Conservation (phyloP, 768 basidiomycete genomes). For the Boletus rex-veris region DNA sequence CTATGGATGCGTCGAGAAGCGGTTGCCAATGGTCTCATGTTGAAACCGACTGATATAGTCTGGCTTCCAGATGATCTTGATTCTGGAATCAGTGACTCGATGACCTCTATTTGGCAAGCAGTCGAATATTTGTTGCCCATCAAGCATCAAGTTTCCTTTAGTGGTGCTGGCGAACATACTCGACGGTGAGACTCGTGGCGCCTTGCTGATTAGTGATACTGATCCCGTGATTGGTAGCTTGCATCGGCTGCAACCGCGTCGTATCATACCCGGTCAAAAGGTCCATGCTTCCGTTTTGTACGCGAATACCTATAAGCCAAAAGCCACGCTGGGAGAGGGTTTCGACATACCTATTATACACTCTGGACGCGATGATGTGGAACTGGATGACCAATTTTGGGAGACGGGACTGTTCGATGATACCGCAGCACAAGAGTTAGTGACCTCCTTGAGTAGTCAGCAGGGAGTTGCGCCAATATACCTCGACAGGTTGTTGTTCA, state of each 20-base stretch:
- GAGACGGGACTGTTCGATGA: constrained; percentile 21
- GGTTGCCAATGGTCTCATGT: background rate
- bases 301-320: constrained; percentile 20
- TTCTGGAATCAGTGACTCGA: background rate
- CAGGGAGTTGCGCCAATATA: constrained; percentile 9
- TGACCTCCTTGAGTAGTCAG: constrained; percentile 7
- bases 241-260: constrained; percentile 19
- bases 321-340: constrained; percentile 18
- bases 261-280: constrained; percentile 28
- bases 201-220: background rate
- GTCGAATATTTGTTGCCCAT: background rate
- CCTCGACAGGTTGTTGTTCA: constrained; percentile 9
- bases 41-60: background rate
- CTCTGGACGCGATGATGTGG: background rate
- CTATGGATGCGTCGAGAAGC: constrained; percentile 13
- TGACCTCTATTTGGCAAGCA: background rate
- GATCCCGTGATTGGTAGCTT: constrained; percentile 1
- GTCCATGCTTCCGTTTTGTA: constrained; percentile 24
- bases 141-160: constrained; percentile 8
- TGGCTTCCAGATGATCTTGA: constrained; percentile 9
- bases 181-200: background rate
- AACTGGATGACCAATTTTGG: constrained; percentile 14
- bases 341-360: constrained; percentile 20
- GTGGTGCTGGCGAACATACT: constrained; percentile 5
- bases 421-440: constrained; percentile 10